Evolutionary conservation across 148 eudicot species (phyloP).

Genomic region (Limonium bicolor): DNA sequence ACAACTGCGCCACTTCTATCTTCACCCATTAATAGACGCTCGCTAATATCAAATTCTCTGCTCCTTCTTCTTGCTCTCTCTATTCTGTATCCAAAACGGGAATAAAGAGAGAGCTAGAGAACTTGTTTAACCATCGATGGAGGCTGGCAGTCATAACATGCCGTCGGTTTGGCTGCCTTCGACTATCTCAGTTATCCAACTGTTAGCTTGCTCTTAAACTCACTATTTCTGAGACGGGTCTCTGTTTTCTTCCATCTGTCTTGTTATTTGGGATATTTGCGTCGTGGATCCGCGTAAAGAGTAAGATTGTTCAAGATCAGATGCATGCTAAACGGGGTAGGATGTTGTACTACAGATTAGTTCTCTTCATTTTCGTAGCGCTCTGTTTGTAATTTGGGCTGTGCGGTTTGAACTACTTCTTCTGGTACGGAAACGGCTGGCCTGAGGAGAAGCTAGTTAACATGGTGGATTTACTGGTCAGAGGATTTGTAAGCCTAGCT

Average conservation of each 20-base stretch:
- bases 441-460: constrained; percentile 24
- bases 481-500: constrained; percentile 26
- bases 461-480: constrained; percentile 21
- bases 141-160: neutral
- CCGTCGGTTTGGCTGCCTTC: neutral
- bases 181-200: neutral
- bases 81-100: no score
- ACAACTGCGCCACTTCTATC: no score
- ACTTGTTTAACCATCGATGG: no score
- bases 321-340: constrained; percentile 10
- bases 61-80: neutral
- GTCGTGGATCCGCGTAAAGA: constrained; percentile 21
- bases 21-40: no score
- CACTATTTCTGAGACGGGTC: constrained; percentile 10
- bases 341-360: constrained; percentile 14
- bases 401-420: constrained; percentile 25
- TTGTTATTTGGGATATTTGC: constrained; percentile 16
- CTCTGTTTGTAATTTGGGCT: constrained; percentile 24
- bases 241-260: constrained; percentile 20
- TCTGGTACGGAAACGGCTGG: constrained; percentile 37
- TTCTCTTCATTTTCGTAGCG: constrained; percentile 17
- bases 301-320: constrained; percentile 2
- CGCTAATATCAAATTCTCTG: neutral
- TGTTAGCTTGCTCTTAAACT: constrained; percentile 8
- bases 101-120: no score